A percentile compares a stretch with the other conserved stretches of the same genome.
Conservation (phyloP, 805 yeast species). For the Myxozyma nipponensis region DNA sequence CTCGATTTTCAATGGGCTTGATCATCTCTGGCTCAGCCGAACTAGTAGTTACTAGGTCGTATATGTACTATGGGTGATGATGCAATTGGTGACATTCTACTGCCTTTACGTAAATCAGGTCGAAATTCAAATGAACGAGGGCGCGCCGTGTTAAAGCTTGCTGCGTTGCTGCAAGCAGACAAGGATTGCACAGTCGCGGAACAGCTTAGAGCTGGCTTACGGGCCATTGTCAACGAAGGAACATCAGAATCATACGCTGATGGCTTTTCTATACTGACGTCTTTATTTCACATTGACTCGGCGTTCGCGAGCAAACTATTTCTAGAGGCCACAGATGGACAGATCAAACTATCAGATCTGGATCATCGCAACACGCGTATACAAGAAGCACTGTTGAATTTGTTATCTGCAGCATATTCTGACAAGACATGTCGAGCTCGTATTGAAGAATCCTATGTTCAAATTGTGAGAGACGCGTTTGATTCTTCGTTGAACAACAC, state of each 20-base stretch:
- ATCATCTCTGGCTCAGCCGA: no score
- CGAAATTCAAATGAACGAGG: constrained; percentile 5
- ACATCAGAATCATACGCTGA: constrained; percentile 15
- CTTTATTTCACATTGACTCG: constrained; percentile 33
- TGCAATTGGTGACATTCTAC: not conserved
- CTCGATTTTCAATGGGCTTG: no score
- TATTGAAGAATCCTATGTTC: constrained; percentile 30
- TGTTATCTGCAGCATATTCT: constrained; percentile 38
- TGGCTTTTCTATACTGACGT: constrained; percentile 33
- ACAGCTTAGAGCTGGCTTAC: constrained; percentile 4
- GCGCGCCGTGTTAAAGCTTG: constrained; percentile 16
- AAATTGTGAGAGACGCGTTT: constrained; percentile 28
- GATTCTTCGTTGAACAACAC: constrained; percentile 21
- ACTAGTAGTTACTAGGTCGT: no score
- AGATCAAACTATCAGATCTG: constrained; percentile 19
- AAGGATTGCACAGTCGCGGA: not conserved
- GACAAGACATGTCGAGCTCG: constrained; percentile 33
- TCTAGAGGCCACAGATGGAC: constrained; percentile 10
- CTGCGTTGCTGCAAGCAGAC: constrained; percentile 12
- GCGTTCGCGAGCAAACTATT: constrained; percentile 32
- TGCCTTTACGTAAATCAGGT: not conserved
- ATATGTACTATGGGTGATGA: not conserved
- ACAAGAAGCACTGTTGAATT: constrained; percentile 31
- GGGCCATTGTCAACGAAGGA: constrained; percentile 7
- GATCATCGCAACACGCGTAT: no score